A percentile compares a stretch with the other conserved stretches of the same genome.
Conservation (phyloP, 1,139 yeast genomes). For the Geotrichum bryndzae region DNA sequence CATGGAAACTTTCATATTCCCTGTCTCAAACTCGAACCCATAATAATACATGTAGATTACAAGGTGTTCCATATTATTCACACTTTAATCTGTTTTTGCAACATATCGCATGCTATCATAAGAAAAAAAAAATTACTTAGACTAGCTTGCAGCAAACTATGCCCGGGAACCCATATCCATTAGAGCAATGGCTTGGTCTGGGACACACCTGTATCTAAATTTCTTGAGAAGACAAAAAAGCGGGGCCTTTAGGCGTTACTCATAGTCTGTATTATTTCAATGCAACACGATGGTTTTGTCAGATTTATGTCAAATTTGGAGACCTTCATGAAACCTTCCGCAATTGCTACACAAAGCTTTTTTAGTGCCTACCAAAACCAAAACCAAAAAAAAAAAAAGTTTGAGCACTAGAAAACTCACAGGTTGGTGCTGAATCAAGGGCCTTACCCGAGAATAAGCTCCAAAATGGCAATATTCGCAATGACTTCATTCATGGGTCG, state of each 20-base stretch:
- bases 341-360: not conserved
- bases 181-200: not conserved
- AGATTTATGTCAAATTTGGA: not conserved
- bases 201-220: not conserved
- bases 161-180: not conserved
- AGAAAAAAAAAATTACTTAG: not conserved
- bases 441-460: not conserved
- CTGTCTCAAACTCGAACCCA: not conserved
- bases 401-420: not conserved
- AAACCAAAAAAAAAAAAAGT: not conserved
- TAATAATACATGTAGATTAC: not conserved
- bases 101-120: not conserved
- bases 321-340: not conserved
- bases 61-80: not conserved
- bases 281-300: not conserved
- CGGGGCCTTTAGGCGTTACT: not conserved
- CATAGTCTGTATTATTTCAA: not conserved
- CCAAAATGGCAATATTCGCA: not conserved
- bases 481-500: too few species aligned
- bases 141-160: not conserved
- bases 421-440: not conserved
- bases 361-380: not conserved
- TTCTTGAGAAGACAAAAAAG: not conserved
- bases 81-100: not conserved
- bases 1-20: not conserved